Conservation (phyloP, 352 stramenopile genomes). For the Globisporangium radiosum region DNA sequence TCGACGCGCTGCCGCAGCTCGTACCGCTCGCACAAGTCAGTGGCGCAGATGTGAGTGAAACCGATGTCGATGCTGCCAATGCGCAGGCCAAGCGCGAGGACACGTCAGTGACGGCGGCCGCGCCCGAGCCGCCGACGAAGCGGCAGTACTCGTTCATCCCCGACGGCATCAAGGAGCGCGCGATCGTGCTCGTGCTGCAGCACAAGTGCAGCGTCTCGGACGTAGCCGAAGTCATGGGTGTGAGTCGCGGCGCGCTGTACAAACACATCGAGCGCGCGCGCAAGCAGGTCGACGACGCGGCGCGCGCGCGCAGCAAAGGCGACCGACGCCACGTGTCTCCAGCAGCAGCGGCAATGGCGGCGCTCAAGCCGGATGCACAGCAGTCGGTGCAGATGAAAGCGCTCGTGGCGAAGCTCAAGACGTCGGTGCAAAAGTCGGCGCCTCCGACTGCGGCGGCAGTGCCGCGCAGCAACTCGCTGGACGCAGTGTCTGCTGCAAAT, state of each 20-base stretch:
- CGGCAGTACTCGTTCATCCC: constrained; percentile 10
- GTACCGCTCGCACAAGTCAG: background rate
- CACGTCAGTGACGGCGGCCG: background rate
- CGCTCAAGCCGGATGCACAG: background rate
- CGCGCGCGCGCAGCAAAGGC: background rate
- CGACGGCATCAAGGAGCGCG: constrained; percentile 8
- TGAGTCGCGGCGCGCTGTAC: constrained; percentile 8
- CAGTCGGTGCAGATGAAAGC: constrained; percentile 5
- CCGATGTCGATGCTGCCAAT: background rate
- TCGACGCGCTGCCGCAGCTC: background rate
- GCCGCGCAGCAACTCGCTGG: background rate
- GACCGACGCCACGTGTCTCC: background rate
- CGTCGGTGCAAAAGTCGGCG: background rate
- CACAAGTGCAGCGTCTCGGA: constrained; percentile 11
- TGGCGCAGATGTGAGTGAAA: background rate
- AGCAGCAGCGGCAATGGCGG: background rate
- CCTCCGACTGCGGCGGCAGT: background rate
- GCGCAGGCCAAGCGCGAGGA: background rate
- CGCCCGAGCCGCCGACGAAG: background rate
- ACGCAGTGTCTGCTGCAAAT: background rate
- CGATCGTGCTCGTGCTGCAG: constrained; percentile 9
- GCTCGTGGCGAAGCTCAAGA: constrained; percentile 9
- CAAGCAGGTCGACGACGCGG: constrained; percentile 6
- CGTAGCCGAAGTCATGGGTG: constrained; percentile 6
- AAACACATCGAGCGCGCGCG: constrained; percentile 9